Evolutionary conservation across 257 asterid genomes (phyloP).

Genomic region (Solanum habrochaites): DNA sequence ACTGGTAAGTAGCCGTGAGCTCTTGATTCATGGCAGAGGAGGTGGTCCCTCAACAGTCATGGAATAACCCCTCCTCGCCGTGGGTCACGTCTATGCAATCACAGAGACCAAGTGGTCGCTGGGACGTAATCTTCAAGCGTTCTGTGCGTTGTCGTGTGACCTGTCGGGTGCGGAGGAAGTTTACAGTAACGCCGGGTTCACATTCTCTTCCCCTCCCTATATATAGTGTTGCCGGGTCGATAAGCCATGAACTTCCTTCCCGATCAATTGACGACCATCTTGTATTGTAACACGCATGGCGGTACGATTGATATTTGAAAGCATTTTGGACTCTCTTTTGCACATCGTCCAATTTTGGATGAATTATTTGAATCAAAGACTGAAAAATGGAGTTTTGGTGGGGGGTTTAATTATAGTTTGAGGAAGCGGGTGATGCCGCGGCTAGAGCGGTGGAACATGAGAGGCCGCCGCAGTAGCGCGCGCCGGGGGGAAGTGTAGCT

Average conservation of each 20-base stretch:
- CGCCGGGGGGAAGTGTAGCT: background rate
- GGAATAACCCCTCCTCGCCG: slow-evolving; percentile 86
- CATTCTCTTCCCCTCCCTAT: too few species aligned
- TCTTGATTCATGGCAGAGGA: slow-evolving; percentile 80
- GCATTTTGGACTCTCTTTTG: slow-evolving; percentile 93
- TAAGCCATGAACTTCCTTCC: slow-evolving; percentile 87
- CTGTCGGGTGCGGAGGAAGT: too few species aligned
- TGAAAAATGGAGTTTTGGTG: slow-evolving; percentile 19
- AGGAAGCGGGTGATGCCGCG: background rate
- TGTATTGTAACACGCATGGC: slow-evolving; percentile 89
- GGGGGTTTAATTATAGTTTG: background rate
- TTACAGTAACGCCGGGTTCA: slow-evolving; percentile 89
- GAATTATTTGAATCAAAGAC: background rate
- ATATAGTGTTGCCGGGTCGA: too few species aligned
- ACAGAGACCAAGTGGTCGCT: too few species aligned
- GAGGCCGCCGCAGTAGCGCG: background rate
- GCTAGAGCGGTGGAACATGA: background rate
- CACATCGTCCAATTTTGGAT: slow-evolving; percentile 83
- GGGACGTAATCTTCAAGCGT: too few species aligned
- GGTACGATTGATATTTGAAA: slow-evolving; percentile 77
- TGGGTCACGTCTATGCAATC: too few species aligned
- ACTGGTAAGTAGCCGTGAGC: slow-evolving; percentile 36
- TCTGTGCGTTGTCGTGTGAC: too few species aligned
- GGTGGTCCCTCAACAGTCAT: slow-evolving; percentile 97
- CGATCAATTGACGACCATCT: slow-evolving; percentile 85